phyloP scores from a whole-genome alignment of 306 rosid genomes.

The Cucurbita moschata region DNA sequence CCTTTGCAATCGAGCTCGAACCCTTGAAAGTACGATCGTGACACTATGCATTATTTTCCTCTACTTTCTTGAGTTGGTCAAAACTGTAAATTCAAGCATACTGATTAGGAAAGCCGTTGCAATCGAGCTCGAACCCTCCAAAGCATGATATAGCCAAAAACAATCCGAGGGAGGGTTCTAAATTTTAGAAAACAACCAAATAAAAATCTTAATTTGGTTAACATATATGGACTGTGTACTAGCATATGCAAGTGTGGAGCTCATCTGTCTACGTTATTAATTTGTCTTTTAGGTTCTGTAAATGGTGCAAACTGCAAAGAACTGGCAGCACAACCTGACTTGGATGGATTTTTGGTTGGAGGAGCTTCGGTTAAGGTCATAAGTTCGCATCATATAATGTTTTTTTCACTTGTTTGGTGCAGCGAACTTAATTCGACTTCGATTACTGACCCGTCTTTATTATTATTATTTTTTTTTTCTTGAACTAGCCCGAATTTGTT shows the following conservation, averaged over 20 bases:
- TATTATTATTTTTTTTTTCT: neutral
- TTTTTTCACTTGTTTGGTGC: neutral
- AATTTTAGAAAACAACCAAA: neutral
- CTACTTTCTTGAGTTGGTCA: no score
- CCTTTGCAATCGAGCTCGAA: no score
- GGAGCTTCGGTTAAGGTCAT: constrained; percentile 77
- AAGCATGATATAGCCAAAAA: neutral
- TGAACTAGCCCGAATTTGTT: constrained; percentile 52
- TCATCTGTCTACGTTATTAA: neutral
- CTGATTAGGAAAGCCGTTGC: no score
- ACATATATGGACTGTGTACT: neutral
- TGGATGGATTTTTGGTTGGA: constrained; percentile 93
- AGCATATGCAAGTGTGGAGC: neutral
- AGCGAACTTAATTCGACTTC: neutral
- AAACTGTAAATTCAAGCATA: no score
- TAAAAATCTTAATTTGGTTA: neutral
- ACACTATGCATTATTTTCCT: neutral
- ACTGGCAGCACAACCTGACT: constrained; percentile 63
- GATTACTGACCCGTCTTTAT: constrained; percentile 3
- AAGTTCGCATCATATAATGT: no score
- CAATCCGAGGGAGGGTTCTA: neutral
- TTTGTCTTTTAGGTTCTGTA: constrained; percentile 53
- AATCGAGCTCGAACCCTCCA: no score
- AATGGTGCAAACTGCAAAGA: constrained; percentile 81
- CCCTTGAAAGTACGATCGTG: no score